Evolutionary conservation across 2,329 filamentous ascomycete species (phyloP), one percentile per base, ranked within the genome.

Genomic region (Knufia petricola): DNA sequence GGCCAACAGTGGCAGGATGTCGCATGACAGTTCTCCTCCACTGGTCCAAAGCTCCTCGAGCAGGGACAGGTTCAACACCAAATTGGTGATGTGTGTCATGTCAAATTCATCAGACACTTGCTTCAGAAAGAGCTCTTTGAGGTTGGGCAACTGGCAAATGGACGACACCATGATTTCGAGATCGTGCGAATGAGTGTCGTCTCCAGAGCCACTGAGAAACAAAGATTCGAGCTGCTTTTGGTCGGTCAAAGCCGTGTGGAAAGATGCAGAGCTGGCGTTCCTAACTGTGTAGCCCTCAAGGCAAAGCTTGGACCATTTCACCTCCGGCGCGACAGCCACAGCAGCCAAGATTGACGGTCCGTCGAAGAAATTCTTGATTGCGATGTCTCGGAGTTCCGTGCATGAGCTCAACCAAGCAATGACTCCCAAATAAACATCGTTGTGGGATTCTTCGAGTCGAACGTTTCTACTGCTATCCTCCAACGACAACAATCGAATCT

Each of bases 341-440:
- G 60, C 54, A 9, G 58, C 58, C 15, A 66, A 54, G 1, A 67
- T 50, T 28, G 49, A 64, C 3, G 76, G 66, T 1, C 74, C 75
- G 30, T 73, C 74, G 1, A 72, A 61, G 36, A 83, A 68, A 24
- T 68, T 68, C 31, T 63, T 66, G 41, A 84, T 64, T 13, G 64
- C 67, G 17, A 84, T 65, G 19, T 69, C 67, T 17, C 65, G 64
- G 6, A 84, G 67, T 3, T 63, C 62, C 15, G 65, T 64, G 58
- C 79, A 81, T n/a, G 67, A 66, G 17, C 68, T 64, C 12, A 82
- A 62, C 78, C 78, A 82, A 3, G 66, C 64, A 34, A 75, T 63
- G 21, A 76, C 68, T 50, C 73, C 71, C 0, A 71, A 58, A 50
- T 75, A 75, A 6, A 71, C 67, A 50, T 77, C 74, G 45, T 77